Evolutionary conservation across 2,329 filamentous ascomycete species (phyloP).

Genomic region (Fusarium tanahbumbuense): DNA sequence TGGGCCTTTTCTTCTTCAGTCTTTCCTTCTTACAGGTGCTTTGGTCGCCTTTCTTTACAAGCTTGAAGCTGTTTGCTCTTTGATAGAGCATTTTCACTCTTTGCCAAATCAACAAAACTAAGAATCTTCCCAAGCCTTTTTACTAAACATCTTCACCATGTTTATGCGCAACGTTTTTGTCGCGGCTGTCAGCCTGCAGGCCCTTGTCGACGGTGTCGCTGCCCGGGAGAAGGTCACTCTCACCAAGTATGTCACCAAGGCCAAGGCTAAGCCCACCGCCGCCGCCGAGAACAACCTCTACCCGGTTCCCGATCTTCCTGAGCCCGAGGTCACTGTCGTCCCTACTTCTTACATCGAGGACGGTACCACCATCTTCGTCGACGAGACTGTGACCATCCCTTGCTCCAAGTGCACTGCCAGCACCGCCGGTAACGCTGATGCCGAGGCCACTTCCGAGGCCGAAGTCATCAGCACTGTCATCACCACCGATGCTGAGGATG

Average conservation of each 20-base stretch:
- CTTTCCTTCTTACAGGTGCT: slow-evolving; percentile 45
- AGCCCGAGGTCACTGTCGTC: slow-evolving; percentile 29
- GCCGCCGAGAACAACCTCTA: slow-evolving; percentile 12
- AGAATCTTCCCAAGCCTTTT: slow-evolving; percentile 7
- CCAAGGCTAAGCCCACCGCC: slow-evolving; percentile 24
- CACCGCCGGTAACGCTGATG: slow-evolving; percentile 23
- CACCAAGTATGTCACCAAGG: slow-evolving; percentile 28
- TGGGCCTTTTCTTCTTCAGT: slow-evolving; percentile 43
- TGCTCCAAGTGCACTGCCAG: slow-evolving; percentile 33
- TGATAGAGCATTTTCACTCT: slow-evolving; percentile 46
- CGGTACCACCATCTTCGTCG: slow-evolving; percentile 37
- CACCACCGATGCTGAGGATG: slow-evolving; percentile 11
- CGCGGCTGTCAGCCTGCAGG: slow-evolving; percentile 43
- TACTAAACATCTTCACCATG: slow-evolving; percentile 35
- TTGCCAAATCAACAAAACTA: slow-evolving; percentile 41
- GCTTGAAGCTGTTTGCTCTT: slow-evolving; percentile 41
- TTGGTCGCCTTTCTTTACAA: slow-evolving; percentile 41
- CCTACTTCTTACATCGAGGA: slow-evolving; percentile 37
- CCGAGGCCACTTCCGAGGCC: slow-evolving; percentile 10
- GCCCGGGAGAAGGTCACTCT: slow-evolving; percentile 37
- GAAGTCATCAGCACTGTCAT: slow-evolving; percentile 23
- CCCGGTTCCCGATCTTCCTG: slow-evolving; percentile 19
- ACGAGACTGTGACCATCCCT: slow-evolving; percentile 38
- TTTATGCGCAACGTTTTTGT: slow-evolving; percentile 41
- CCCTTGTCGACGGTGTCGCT: slow-evolving; percentile 35